A percentile compares a stretch with the other conserved stretches of the same genome.
These are phyloP conservation scores for Ophiostoma tasmaniense DNA, from an alignment of 2,329 filamentous ascomycete genomes.

Conservation along the genomic window DNA sequence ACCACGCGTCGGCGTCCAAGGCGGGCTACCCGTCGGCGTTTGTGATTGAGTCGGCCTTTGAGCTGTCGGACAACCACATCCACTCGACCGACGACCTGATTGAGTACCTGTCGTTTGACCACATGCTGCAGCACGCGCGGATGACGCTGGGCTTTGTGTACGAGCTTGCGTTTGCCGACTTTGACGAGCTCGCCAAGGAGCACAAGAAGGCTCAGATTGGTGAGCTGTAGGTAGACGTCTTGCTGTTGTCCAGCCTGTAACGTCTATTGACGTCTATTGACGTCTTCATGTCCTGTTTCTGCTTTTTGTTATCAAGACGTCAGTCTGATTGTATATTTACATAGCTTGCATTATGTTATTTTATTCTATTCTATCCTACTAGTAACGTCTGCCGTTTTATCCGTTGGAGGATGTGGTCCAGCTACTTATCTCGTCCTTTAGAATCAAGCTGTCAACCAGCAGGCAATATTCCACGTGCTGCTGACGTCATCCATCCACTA, in stretches of 20 bases:
- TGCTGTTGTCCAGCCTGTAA: neutral
- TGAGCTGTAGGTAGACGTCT: constrained; percentile 21
- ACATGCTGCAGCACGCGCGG: constrained; percentile 56
- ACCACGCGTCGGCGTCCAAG: constrained; percentile 58
- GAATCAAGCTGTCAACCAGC: neutral
- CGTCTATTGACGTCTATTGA: neutral
- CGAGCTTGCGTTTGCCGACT: constrained; percentile 35
- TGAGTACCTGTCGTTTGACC: constrained; percentile 57
- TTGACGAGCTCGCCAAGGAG: constrained; percentile 26
- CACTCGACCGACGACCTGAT: constrained; percentile 66
- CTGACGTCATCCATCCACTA: neutral
- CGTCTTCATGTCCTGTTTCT: neutral
- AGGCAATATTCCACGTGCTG: neutral
- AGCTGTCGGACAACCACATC: constrained; percentile 58
- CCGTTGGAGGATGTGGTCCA: neutral
- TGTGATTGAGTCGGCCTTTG: constrained; percentile 54
- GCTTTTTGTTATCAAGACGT: neutral
- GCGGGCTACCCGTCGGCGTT: constrained; percentile 58
- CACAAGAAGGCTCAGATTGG: constrained; percentile 17
- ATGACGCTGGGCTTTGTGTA: constrained; percentile 40
- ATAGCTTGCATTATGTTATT: neutral
- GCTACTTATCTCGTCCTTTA: neutral
- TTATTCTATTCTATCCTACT: neutral
- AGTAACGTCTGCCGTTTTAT: neutral
- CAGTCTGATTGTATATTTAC: neutral